A percentile compares a stretch with the other conserved stretches of the same genome.
Evolutionary conservation across 805 yeast genomes (phyloP).

Genomic region (Pichia pseudocactophila): DNA sequence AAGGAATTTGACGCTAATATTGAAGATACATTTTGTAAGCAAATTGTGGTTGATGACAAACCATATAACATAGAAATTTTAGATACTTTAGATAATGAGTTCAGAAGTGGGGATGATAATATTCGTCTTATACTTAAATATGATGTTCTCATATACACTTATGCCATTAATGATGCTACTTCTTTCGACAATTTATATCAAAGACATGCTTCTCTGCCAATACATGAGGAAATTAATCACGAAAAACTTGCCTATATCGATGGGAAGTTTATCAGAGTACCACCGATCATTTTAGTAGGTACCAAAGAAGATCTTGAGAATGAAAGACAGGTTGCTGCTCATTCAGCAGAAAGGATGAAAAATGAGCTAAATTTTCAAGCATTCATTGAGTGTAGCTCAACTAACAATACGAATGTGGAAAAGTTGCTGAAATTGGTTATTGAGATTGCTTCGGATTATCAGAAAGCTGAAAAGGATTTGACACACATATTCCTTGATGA

Average conservation of each 20-base stretch:
- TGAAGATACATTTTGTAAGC: constrained; percentile 23
- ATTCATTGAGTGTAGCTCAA: constrained; percentile 72
- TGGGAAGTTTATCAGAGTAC: constrained; percentile 6
- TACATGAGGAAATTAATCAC: constrained; percentile 23
- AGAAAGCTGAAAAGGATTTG: constrained; percentile 9
- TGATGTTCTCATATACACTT: constrained; percentile 43
- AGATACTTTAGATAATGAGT: constrained; percentile 87
- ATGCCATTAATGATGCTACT: constrained; percentile 34
- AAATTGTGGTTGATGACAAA: constrained; percentile 28
- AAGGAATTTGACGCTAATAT: constrained; percentile 19
- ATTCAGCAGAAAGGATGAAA: constrained; percentile 16
- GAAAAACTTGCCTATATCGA: constrained; percentile 1
- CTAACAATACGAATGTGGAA: constrained; percentile 66
- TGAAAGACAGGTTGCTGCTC: constrained; percentile 64
- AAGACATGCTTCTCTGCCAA: constrained; percentile 21
- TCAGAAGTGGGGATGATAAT: constrained; percentile 24
- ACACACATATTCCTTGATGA: constrained; percentile 7
- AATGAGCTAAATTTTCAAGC: constrained; percentile 24
- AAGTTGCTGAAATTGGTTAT: constrained; percentile 50
- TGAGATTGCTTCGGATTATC: constrained; percentile 9
- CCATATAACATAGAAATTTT: constrained; percentile 39
- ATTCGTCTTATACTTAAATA: constrained; percentile 22
- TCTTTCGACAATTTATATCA: constrained; percentile 10
- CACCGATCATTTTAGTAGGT: constrained; percentile 49
- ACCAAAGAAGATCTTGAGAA: constrained; percentile 69